Conservation (phyloP, 2,329 filamentous ascomycete genomes). For the Penicillium brevicompactum region DNA sequence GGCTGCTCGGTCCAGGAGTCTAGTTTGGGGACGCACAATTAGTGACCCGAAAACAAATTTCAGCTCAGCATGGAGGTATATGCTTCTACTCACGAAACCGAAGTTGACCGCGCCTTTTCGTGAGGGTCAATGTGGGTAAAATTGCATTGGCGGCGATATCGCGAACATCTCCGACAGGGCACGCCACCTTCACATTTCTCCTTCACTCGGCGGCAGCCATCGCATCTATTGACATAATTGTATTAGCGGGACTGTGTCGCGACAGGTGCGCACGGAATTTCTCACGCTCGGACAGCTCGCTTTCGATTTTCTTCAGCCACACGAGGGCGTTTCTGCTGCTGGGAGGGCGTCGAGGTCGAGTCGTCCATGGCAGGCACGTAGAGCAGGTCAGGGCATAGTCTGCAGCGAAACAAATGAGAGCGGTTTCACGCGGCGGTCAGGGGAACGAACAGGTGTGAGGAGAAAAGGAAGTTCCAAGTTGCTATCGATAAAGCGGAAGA, state of each 20-base stretch:
- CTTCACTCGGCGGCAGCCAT: constrained; percentile 58
- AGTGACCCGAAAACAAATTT: constrained; percentile 2
- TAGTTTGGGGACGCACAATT: constrained; percentile 8
- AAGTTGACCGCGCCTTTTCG: constrained; percentile 36
- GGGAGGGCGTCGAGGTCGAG: constrained; percentile 27
- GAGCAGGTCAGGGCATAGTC: constrained; percentile 31
- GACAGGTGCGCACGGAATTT: background rate
- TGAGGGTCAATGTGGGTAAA: constrained; percentile 46
- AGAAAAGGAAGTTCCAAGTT: constrained; percentile 2
- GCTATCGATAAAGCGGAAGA: constrained; percentile 7
- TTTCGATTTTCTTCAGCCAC: constrained; percentile 46
- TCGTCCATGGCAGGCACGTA: constrained; percentile 34
- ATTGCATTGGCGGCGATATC: constrained; percentile 54
- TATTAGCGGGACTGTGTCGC: constrained; percentile 13
- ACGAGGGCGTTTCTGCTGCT: constrained; percentile 41
- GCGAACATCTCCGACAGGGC: constrained; percentile 56
- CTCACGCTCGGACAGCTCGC: constrained; percentile 44
- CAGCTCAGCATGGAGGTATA: background rate
- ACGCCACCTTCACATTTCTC: constrained; percentile 61
- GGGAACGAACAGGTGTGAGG: background rate
- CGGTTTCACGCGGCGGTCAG: background rate
- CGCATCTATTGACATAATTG: constrained; percentile 45
- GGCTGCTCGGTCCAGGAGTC: constrained; percentile 33
- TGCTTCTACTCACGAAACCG: constrained; percentile 32
- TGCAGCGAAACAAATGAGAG: constrained; percentile 7